Percentiles rank a stretch among this genome's conserved stretches.
Conservation (phyloP, 2,329 filamentous ascomycete species). For the Sphaerulina vaccinii region DNA sequence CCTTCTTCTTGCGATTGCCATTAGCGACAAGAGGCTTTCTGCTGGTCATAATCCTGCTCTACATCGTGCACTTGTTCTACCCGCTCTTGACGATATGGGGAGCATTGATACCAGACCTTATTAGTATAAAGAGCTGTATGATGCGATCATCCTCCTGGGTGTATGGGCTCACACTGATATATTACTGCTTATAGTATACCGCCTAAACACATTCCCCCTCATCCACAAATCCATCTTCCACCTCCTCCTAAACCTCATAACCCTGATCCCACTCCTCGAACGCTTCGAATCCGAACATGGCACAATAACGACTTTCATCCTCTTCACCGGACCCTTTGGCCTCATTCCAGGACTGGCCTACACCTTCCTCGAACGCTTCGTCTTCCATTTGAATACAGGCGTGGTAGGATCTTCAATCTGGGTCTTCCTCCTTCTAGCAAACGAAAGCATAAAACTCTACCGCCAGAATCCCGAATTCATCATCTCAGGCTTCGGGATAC, state of each 20-base stretch:
- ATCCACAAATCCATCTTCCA: conserved; percentile 82
- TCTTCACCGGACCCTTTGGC: conserved; percentile 73
- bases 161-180: neutral
- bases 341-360: conserved; percentile 77
- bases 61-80: conserved; percentile 67
- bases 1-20: conserved; percentile 81
- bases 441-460: conserved; percentile 84
- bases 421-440: conserved; percentile 83
- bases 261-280: conserved; percentile 83
- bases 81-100: conserved; percentile 71
- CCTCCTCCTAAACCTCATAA: conserved; percentile 72
- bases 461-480: conserved; percentile 75
- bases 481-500: conserved; percentile 67
- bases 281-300: conserved; percentile 91
- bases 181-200: conserved; percentile 66
- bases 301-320: conserved; percentile 78
- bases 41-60: conserved; percentile 65
- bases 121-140: conserved; percentile 69
- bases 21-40: conserved; percentile 76
- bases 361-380: conserved; percentile 70
- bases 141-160: neutral
- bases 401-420: conserved; percentile 87
- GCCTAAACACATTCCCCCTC: conserved; percentile 87
- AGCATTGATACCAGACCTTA: conserved; percentile 72
- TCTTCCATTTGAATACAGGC: conserved; percentile 69